phyloP scores from a whole-genome alignment of 176 grass and related monocot genomes.

The Juncus inflexus region DNA sequence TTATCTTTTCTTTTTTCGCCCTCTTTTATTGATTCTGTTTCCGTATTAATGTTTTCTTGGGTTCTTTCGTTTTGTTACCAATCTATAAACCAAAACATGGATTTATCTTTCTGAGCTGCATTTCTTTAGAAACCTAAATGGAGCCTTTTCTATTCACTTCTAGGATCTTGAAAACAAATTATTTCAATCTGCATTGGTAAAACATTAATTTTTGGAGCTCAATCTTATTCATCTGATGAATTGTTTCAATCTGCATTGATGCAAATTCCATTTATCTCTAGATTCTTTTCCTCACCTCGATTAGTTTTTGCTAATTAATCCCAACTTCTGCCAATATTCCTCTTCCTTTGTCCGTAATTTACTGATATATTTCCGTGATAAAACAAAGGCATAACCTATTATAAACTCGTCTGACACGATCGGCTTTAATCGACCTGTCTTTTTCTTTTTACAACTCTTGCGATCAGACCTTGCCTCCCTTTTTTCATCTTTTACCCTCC shows the following conservation, averaged over 20 bases:
- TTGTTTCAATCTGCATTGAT: neutral
- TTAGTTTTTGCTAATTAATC: constrained; percentile 2
- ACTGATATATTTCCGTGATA: neutral
- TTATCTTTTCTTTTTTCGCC: neutral
- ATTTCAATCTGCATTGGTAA: constrained; percentile 18
- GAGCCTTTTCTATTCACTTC: neutral
- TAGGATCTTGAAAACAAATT: neutral
- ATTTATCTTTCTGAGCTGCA: too few species aligned
- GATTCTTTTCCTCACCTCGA: neutral
- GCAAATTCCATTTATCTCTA: neutral
- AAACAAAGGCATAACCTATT: neutral
- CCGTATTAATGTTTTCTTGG: neutral
- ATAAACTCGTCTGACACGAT: constrained; percentile 20
- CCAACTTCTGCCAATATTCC: neutral
- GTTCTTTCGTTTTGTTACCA: neutral
- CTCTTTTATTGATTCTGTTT: neutral
- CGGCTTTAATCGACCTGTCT: constrained; percentile 21
- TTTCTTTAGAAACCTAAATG: too few species aligned
- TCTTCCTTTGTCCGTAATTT: neutral
- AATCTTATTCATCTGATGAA: neutral
- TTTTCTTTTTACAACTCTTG: constrained; percentile 15
- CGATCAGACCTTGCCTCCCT: neutral
- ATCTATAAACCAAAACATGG: neutral
- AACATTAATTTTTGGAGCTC: neutral
- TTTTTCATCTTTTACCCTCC: constrained; percentile 25